Percentiles rank a stretch among this genome's conserved stretches.
Conservation (phyloP, 2,329 filamentous ascomycete species). For the Aspergillus ibericus region DNA sequence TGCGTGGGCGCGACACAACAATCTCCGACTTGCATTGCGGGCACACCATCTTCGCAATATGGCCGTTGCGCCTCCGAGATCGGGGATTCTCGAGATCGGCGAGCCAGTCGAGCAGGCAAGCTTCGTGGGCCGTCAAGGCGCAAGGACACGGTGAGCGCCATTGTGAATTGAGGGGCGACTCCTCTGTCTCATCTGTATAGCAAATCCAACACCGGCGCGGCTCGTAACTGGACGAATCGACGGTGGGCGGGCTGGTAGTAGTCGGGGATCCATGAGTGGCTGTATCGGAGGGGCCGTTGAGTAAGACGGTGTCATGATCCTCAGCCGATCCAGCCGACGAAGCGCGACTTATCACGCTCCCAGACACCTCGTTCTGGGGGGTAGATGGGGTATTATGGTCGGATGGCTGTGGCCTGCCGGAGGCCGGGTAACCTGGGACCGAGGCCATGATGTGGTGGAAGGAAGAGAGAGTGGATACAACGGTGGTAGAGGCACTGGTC, state of each 20-base stretch:
- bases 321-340: slow-evolving; percentile 22
- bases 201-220: slow-evolving; percentile 67
- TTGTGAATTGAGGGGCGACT: slow-evolving; percentile 56
- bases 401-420: slow-evolving; percentile 28
- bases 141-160: slow-evolving; percentile 93
- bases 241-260: slow-evolving; percentile 10
- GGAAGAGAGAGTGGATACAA: neutral
- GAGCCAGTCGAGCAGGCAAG: slow-evolving; percentile 87
- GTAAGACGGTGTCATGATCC: slow-evolving; percentile 32
- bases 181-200: slow-evolving; percentile 65
- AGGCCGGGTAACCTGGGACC: slow-evolving; percentile 31
- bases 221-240: slow-evolving; percentile 29
- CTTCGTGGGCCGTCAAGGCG: slow-evolving; percentile 85
- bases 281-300: slow-evolving; percentile 26
- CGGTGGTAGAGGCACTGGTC: slow-evolving; percentile 1
- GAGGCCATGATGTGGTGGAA: slow-evolving; percentile 34
- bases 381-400: slow-evolving; percentile 27
- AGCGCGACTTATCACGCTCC: neutral
- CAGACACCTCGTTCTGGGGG: slow-evolving; percentile 6
- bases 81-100: slow-evolving; percentile 75
- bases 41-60: slow-evolving; percentile 67
- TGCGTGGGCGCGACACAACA: slow-evolving; percentile 70
- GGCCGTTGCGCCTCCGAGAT: slow-evolving; percentile 50
- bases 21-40: slow-evolving; percentile 88
- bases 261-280: slow-evolving; percentile 19